Evolutionary conservation across 148 eudicot species (phyloP), one percentile per base, ranked within the genome.

Genomic region (Polygonum aviculare): DNA sequence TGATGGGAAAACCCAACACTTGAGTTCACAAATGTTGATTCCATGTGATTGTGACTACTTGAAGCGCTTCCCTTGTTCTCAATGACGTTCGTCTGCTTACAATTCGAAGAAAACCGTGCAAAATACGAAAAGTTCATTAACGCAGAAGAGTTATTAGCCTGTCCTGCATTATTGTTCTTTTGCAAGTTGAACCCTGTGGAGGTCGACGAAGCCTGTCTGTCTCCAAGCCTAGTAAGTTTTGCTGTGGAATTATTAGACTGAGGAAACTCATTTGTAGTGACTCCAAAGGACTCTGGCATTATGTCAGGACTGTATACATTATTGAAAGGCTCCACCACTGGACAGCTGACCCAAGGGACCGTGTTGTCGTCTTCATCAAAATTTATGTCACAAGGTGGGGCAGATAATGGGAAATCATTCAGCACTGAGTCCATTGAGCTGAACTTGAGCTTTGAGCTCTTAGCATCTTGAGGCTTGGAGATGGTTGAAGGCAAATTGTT

Each of bases 321-420:
- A 72, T 81, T 84, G 44, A 89, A 78, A 55, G 77, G 31, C 81
- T 87, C 92, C n/a, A 78, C 84, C 45, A 85, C 67, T 2, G 90
- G 84, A 83, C 82, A 85, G 79, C 71, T 88, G 79, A 89, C 85
- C 98, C 98, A 90, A n/a, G 90, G 90, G 18, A 77, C 88, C 81
- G 77, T 82, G 36, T 89, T 90, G 83, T 82, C 89, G 72, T 86
- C 93, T 67, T 85, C 89, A 75, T 75, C 85, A 71, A 85, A 81
- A 47, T 78, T 88, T 77, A 84, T 50, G 7, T 83, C 91, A 72
- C 75, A 84, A 5, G 89, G 83, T 10, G 94, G 85, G 76, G 83
- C 91, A 1, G 85, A 75, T 35, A 84, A 59, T 10, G 86, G 59
- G 35, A 81, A 80, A 81, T 86, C 88, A 79, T 83, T 74, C 62